Evolutionary conservation across 2,329 filamentous ascomycete species (phyloP).

Genomic region (Nigrospora sphaerica): DNA sequence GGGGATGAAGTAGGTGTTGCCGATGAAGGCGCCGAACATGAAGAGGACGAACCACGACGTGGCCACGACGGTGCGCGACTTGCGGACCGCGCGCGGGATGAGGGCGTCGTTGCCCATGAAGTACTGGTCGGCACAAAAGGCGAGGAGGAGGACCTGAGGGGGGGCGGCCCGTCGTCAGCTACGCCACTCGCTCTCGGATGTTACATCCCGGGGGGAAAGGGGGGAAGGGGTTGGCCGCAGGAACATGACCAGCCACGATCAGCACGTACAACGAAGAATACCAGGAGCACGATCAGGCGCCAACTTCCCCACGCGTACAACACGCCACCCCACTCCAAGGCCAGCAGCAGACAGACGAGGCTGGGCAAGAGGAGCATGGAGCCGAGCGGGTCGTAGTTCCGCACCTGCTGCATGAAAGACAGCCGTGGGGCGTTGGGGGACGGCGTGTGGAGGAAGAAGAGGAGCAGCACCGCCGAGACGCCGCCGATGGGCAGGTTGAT

Average conservation of each 20-base stretch:
- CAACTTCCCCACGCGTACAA: constrained; percentile 23
- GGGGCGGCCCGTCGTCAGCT: no score
- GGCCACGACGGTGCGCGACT: background rate
- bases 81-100: background rate
- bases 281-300: constrained; percentile 21
- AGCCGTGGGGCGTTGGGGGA: background rate
- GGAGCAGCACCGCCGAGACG: constrained; percentile 4
- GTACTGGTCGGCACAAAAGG: background rate
- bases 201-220: no score
- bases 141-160: background rate
- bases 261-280: background rate
- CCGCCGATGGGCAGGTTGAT: constrained; percentile 12
- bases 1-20: constrained; percentile 26
- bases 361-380: constrained; percentile 6
- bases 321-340: constrained; percentile 29
- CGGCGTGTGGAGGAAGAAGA: constrained; percentile 3
- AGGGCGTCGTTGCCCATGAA: background rate
- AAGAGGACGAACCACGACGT: background rate
- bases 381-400: constrained; percentile 6
- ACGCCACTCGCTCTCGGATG: no score
- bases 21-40: background rate
- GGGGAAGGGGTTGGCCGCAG: no score
- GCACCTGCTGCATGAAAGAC: constrained; percentile 1
- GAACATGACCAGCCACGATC: no score
- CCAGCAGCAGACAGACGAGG: constrained; percentile 26